Evolutionary conservation across 768 basidiomycete genomes (phyloP).

Genomic region (Mycena filopes): DNA sequence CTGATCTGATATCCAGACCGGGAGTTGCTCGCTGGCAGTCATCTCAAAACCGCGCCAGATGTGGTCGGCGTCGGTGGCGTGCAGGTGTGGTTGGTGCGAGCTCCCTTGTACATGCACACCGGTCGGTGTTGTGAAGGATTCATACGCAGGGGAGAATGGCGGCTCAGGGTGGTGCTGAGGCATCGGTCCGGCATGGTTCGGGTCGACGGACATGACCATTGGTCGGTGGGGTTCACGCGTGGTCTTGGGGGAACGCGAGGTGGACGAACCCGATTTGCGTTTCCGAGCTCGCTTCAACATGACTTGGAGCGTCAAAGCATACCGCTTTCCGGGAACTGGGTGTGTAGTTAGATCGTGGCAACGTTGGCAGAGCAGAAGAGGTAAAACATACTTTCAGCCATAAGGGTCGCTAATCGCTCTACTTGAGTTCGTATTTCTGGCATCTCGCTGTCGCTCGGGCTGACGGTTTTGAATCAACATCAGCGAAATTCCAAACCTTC

Average conservation of each 20-base stretch:
- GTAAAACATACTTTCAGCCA: conserved; percentile 83
- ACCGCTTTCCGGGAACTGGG: conserved; percentile 91
- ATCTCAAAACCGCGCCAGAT: conserved; percentile 83
- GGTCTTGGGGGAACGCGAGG: conserved; percentile 70
- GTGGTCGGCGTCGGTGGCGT: conserved; percentile 63
- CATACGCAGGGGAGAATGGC: conserved; percentile 68
- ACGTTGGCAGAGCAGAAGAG: neutral
- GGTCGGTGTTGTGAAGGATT: conserved; percentile 51
- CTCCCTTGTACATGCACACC: conserved; percentile 37
- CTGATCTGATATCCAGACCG: conserved; percentile 89
- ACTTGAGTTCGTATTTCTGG: conserved; percentile 79
- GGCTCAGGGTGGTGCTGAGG: conserved; percentile 58
- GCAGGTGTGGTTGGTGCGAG: conserved; percentile 37
- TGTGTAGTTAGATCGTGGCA: neutral
- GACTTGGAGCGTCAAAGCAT: conserved; percentile 88
- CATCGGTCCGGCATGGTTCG: conserved; percentile 39
- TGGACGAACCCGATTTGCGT: conserved; percentile 60
- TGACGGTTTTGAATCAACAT: conserved; percentile 39
- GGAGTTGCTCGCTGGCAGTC: conserved; percentile 78
- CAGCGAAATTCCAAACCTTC: neutral
- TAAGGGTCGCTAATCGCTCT: conserved; percentile 77
- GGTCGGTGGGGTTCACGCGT: conserved; percentile 65
- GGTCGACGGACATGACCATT: conserved; percentile 59
- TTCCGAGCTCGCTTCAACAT: conserved; percentile 86
- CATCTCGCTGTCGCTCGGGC: conserved; percentile 87